Evolutionary conservation across 257 asterid genomes (phyloP), one percentile per base, ranked within the genome.

Genomic region (Nicotiana undulata): DNA sequence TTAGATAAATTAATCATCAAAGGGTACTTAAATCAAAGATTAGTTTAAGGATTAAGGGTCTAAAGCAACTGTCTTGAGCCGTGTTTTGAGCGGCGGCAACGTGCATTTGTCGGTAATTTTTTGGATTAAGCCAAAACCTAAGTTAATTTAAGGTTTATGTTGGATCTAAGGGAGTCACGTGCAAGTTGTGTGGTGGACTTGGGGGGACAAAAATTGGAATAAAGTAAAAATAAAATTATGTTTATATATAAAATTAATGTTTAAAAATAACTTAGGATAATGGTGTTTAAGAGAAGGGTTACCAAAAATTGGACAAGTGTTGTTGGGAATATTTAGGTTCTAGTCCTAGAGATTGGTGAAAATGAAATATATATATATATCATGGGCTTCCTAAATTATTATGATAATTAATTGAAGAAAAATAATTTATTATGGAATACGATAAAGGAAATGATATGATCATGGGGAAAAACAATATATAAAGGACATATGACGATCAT

Each of bases 81-180:
- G 76, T 56, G 76, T 75, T 81, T 82, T 80, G 82, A 78, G 82
- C 75, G 61, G 78, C 60, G 60, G 24, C 55, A 72, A 72, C 78
- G 78, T 72, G 78, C 78, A 72, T 72, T 46, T 80, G 78, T 64
- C 74, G 46, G 49, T 77, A 58, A 76, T 31, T 13, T 29, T 22
- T 34, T 55, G 16, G 55, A 75, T 70, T 64, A n/a, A 58, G 32
- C 60, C 78, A 40, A 72, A 46, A 7, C 5, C 52, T 46, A 46
- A 72, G 49, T 59, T 81, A 28, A 49, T 72, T 24, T 24, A 72
- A 46, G 61, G 40, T 72, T 70, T 46, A 18, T 68, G 87, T 44
- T 77, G 83, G 76, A 79, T 32, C 74, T 26, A 60, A 81, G 22
- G 84, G 85, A 63, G 82, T 85, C 84, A 80, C 84, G 84, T 85